Evolutionary conservation across 441 rosid species (phyloP), one percentile per base, ranked within the genome.

Genomic region (Isatis lusitanica): DNA sequence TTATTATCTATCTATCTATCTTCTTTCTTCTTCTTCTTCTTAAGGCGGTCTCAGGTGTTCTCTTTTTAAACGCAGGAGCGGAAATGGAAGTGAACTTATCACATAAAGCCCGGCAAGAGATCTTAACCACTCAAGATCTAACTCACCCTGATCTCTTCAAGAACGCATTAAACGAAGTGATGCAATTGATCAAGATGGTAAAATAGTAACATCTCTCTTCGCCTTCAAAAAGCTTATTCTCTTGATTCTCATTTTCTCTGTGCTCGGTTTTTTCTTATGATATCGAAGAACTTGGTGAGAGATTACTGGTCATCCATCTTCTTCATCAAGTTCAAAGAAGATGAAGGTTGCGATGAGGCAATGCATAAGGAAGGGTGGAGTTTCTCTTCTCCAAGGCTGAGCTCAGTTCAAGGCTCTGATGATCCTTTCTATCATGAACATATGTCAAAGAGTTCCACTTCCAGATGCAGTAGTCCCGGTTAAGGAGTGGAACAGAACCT

Each of bases 231-330:
- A 38, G 16, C 26, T 12, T 53, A 58, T 59, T 40, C 66, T 43
- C 64, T 30, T 52, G 59, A 36, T 51, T 65, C 55, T 76, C 13
- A 24, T 59, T 24, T 5, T 21, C 31, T 4, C 4, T 11, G 9
- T 4, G 36, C 2, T 74, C 1, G 24, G 3, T 63, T 3, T 16
- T 47, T 50, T 74, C 59, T 66, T 11, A 65, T 76, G 72, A 15
- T 63, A 12, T 5, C 74, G 78, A 73, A 94, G 97, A 92, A 89
- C 79, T 82, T 94, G 81, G 87, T 76, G 39, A 90, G 80, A 83
- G 98, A 92, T 81, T 94, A 86, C 81, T 92, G 95, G 97, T 87
- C 97, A 68, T 94, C 97, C 11, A 84, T 83, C 78, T 92, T 74
- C 82, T 94, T 84, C 85, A 78, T 90, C 78, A 90, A 90, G 85